Evolutionary conservation across 805 yeast genomes (phyloP), one percentile per base, ranked within the genome.

Genomic region (Spathaspora hagerdaliae): DNA sequence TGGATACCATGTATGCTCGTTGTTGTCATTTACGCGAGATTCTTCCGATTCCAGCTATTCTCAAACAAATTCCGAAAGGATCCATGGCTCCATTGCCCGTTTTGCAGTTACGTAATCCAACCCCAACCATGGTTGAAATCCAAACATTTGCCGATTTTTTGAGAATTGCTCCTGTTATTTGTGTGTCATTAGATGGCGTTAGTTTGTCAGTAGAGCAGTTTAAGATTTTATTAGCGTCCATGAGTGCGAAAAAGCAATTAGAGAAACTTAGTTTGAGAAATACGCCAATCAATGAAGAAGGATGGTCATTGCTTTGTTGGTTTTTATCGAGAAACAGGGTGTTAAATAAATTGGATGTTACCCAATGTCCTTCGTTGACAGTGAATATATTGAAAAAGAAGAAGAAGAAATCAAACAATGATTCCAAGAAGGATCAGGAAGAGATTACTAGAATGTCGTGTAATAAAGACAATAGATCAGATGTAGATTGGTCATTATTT

Each of bases 11-110:
- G 57, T 91, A 91, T 64, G 87, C 97, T 0, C 73, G 97, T 49
- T 91, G 97, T 63, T 91, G 97, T 61, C 97, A 91, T 63, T 69
- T 91, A 47, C 73, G 97, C 45, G 97, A 91, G 57, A 91, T 91
- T 46, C 63, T 91, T 49, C 97, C 97, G 1, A 89, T 91, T 42
- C 91, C 96, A 2, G 90, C 95, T 1, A 87, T 90, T 6, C 59
- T 87, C 54, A 85, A 85, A 57, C 76, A 71, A 48, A 75, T 91
- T 50, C 87, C 87, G 1, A 82, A 82, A 57, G 88, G 86, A 19
- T 82, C 89, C 27, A 76, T 83, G 39, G 82, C 87, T 0, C 96
- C 96, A 4, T 63, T 91, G 24, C 82, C 87, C 6, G 60, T 79
- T 3, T 61, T 91, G 46, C 88, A 85, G 56, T 70, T 92, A 47